phyloP scores from a whole-genome alignment of 2,329 filamentous ascomycete genomes.

The Akanthomyces lecanii region DNA sequence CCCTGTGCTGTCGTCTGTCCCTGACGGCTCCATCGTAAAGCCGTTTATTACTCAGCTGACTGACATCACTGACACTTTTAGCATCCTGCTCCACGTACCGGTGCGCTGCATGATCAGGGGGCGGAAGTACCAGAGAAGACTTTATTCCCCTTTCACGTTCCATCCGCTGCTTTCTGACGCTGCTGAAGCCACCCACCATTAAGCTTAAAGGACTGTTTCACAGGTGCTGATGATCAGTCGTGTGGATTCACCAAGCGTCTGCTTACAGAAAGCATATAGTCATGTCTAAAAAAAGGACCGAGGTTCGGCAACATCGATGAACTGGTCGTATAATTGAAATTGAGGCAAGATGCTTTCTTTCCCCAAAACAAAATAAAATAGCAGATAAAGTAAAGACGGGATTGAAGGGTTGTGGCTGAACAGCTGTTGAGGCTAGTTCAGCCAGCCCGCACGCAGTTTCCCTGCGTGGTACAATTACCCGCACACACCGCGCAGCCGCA shows the following conservation, averaged over 20 bases:
- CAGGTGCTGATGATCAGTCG: background rate
- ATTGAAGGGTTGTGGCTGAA: background rate
- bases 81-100: background rate
- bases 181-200: background rate
- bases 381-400: background rate
- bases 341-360: no score
- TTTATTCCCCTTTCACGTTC: background rate
- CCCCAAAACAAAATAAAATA: background rate
- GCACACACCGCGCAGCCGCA: background rate
- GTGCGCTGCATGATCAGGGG: background rate
- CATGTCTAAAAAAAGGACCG: no score
- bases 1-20: background rate
- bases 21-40: background rate
- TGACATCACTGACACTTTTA: background rate
- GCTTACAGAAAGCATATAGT: background rate
- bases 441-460: background rate
- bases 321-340: no score
- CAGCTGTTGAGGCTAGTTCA: background rate
- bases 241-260: background rate
- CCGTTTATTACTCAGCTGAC: conserved; percentile 13
- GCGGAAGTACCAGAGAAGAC: background rate
- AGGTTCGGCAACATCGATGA: background rate
- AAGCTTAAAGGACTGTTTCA: background rate
- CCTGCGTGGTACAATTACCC: background rate
- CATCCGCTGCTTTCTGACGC: background rate